A percentile compares a stretch with the other conserved stretches of the same genome.
phyloP scores from a whole-genome alignment of 208 protist genomes.

The Strigomonas culicis region DNA sequence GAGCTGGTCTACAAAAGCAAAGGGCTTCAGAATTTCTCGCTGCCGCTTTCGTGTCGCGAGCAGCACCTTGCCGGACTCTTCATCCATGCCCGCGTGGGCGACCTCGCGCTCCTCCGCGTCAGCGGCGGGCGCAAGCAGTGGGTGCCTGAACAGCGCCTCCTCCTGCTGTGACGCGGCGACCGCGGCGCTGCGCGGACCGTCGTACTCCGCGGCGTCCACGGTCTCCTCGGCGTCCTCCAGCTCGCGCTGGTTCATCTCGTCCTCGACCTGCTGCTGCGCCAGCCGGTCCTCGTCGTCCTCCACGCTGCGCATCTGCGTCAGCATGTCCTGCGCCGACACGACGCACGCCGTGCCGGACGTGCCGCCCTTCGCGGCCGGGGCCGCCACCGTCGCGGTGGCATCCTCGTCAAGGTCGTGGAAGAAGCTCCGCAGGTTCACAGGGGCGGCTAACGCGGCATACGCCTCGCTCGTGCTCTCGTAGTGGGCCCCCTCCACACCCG shows the following conservation, averaged over 20 bases:
- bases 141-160: background rate
- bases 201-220: slow-evolving; percentile 15
- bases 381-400: slow-evolving; percentile 32
- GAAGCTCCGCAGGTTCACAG: slow-evolving; percentile 77
- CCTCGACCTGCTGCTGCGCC: slow-evolving; percentile 52
- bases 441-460: slow-evolving; percentile 60
- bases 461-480: slow-evolving; percentile 68
- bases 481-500: slow-evolving; percentile 37
- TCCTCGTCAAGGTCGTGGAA: slow-evolving; percentile 89
- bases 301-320: slow-evolving; percentile 52
- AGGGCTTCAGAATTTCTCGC: slow-evolving; percentile 36
- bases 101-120: slow-evolving; percentile 2
- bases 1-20: slow-evolving; percentile 45
- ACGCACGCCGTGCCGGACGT: background rate
- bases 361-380: background rate
- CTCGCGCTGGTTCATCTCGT: slow-evolving; percentile 50
- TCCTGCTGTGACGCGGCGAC: background rate
- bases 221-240: slow-evolving; percentile 43
- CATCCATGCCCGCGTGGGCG: background rate
- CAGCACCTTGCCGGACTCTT: slow-evolving; percentile 15
- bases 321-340: slow-evolving; percentile 30
- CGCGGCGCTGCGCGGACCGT: background rate
- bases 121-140: background rate
- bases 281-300: slow-evolving; percentile 80
- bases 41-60: slow-evolving; percentile 40